Evolutionary conservation across 2,329 filamentous ascomycete genomes (phyloP), one percentile per base, ranked within the genome.

Genomic region (Claviceps quebecensis): DNA sequence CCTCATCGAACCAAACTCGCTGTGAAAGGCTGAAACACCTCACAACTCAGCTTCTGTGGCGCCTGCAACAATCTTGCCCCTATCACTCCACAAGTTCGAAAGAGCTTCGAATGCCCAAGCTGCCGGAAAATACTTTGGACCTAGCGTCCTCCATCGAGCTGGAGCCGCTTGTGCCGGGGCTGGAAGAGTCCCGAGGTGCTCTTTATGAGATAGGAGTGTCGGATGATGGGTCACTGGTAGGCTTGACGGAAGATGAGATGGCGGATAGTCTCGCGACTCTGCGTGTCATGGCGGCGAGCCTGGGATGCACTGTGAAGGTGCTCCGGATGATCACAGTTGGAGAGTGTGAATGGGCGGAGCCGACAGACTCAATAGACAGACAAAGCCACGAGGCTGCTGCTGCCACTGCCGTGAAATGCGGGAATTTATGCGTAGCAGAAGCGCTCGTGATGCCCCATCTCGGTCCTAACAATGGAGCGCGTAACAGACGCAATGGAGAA

Each of bases 171-270:
- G 71, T 89, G 6, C 81, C 90, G 2, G 89, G 93, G 0, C 71
- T 98, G 8, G 91, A 97, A 63, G 90, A 95, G 64, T 96, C 89
- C 16, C 84, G 87, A 57, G 93, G 93, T 5, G 93, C 93, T 1
- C 68, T 97, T 48, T 98, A 98, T 60, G 91, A 98, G 66, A 95
- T 98, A 65, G 93, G 93, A 0, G 89, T 98, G 9, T 86, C 90
- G 29, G 93, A 98, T 65, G 89, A 97, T 69, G 93, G 93, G 7
- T 88, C 85, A 0, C 81, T 98, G 53, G 80, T 95, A 43, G 93
- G 93, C 0, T 72, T 98, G 46, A 86, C 87, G 2, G 81, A 86
- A 56, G 89, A 96, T 62, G 93, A 98, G 67, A 80, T 98, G 75
- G 80, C 91, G 55, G 91, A 97, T 67, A 96, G 89, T 63, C 74